Evolutionary conservation across 2,329 filamentous ascomycete genomes (phyloP), one percentile per base, ranked within the genome.

Genomic region (Sporothrix phasma): DNA sequence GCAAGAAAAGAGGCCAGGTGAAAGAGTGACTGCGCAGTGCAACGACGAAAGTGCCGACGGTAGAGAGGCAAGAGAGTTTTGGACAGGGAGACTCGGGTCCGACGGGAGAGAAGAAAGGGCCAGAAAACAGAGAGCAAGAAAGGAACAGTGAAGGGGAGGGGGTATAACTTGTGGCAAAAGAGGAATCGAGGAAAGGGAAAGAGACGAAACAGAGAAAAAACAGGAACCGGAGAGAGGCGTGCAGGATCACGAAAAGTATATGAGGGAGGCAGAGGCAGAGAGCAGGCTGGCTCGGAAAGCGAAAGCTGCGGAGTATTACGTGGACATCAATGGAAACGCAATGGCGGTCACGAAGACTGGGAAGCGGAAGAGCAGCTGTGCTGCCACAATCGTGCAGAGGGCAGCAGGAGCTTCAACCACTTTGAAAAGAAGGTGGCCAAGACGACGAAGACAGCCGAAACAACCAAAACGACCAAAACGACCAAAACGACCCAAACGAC

Each of bases 211-310:
- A 71, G 65, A 75, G 70, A 75, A 73, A 70, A 71, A 66, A 75
- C 70, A 72, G 71, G 69, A 73, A 68, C 71, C 71, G 74, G 74
- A 53, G 61, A 75, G 76, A 77, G 78, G 76, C 77, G 77, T 77
- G 78, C 78, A 78, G 76, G 74, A 77, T 74, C 76, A 75, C 73
- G 73, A 75, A 76, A 76, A 61, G 78, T 80, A 81, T 81, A 81
- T 80, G 76, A 80, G 76, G 78, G 39, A 34, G 59, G 74, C 75
- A 6, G 5, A 22, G 19, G 24, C 11, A 13, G 22, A 3, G 19
- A 15, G 34, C 77, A 74, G 72, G 73, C 73, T n/a, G n/a, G n/a
- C n/a, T n/a, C n/a, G n/a, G n/a, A n/a, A n/a, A 73, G 22, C 37
- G 51, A 47, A 60, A 24, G 39, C 39, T 37, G 15, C 34, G 7